phyloP scores from a whole-genome alignment of 192 early-diverging fungal genomes.

The Allomyces macrogynus region DNA sequence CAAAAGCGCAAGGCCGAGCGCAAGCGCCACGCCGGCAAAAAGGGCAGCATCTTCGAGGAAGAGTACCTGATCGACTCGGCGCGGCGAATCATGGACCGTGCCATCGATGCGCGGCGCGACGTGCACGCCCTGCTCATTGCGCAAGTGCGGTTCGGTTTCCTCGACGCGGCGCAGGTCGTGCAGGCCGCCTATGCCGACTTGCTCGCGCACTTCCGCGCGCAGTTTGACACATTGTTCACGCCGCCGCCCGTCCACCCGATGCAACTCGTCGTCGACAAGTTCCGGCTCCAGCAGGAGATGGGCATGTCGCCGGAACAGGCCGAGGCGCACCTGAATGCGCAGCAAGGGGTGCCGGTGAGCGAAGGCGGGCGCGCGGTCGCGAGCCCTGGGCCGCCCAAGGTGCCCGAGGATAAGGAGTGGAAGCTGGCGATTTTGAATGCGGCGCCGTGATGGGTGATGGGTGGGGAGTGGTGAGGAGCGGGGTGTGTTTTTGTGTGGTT shows the following conservation, averaged over 20 bases:
- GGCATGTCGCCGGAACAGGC: neutral
- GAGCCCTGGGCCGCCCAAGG: no score
- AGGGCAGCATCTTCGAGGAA: slow-evolving; percentile 76
- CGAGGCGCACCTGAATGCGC: neutral
- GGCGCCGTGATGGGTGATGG: no score
- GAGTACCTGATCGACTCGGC: slow-evolving; percentile 63
- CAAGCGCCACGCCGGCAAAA: slow-evolving; percentile 68
- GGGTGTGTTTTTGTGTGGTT: no score
- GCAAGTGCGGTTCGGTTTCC: slow-evolving; percentile 22
- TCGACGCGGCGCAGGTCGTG: slow-evolving; percentile 21
- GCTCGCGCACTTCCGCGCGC: slow-evolving; percentile 17
- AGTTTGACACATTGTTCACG: slow-evolving; percentile 22
- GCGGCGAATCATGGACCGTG: slow-evolving; percentile 32
- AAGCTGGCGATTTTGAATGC: no score
- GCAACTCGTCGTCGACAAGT: neutral
- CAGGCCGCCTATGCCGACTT: slow-evolving; percentile 24
- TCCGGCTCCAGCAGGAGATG: neutral
- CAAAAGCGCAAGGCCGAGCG: slow-evolving; percentile 46
- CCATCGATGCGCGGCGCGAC: slow-evolving; percentile 17
- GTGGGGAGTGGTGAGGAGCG: no score
- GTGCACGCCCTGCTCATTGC: slow-evolving; percentile 28
- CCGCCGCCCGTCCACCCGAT: neutral
- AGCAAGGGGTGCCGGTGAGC: no score
- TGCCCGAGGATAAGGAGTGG: no score
- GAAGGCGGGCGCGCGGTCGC: no score